Conservation (phyloP, 23 red algal species). For the Agarophyton chilense region DNA sequence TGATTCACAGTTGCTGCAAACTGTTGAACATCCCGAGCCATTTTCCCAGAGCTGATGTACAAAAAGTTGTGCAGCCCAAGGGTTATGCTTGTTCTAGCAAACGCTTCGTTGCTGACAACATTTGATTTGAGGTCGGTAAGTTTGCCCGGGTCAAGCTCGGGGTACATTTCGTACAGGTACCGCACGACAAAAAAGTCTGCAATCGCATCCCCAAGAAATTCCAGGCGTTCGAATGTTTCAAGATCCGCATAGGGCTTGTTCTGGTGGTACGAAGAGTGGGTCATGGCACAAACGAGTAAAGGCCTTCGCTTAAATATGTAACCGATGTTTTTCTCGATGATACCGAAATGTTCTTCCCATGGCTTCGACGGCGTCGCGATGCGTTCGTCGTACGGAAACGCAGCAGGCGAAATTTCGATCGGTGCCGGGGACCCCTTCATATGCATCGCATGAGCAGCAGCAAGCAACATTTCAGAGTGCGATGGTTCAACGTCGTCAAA, state of each 20-base stretch:
- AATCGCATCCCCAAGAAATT: conserved; percentile 76
- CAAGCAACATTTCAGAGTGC: conserved; percentile 55
- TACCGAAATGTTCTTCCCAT: conserved; percentile 68
- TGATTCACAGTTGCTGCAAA: conserved; percentile 35
- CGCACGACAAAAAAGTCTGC: conserved; percentile 62
- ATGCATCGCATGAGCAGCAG: conserved; percentile 72
- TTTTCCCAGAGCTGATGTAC: background rate
- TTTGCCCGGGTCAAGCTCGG: conserved; percentile 64
- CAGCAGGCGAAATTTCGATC: conserved; percentile 13
- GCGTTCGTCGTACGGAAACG: conserved; percentile 49
- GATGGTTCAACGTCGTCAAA: conserved; percentile 61
- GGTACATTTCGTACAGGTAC: conserved; percentile 73
- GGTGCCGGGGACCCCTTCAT: background rate
- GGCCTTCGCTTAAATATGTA: conserved; percentile 63
- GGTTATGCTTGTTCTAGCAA: conserved; percentile 52
- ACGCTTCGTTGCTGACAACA: conserved; percentile 72
- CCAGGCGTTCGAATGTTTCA: conserved; percentile 68
- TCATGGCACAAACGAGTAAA: conserved; percentile 65
- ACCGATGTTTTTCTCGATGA: conserved; percentile 48
- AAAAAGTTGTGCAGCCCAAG: conserved; percentile 67
- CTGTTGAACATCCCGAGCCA: conserved; percentile 34
- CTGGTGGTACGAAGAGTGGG: conserved; percentile 49
- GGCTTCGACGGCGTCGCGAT: conserved; percentile 37
- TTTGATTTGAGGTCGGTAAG: conserved; percentile 64
- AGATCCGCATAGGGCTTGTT: conserved; percentile 8